phyloP scores from a whole-genome alignment of 805 yeast species.

The Metschnikowia henanensis region DNA sequence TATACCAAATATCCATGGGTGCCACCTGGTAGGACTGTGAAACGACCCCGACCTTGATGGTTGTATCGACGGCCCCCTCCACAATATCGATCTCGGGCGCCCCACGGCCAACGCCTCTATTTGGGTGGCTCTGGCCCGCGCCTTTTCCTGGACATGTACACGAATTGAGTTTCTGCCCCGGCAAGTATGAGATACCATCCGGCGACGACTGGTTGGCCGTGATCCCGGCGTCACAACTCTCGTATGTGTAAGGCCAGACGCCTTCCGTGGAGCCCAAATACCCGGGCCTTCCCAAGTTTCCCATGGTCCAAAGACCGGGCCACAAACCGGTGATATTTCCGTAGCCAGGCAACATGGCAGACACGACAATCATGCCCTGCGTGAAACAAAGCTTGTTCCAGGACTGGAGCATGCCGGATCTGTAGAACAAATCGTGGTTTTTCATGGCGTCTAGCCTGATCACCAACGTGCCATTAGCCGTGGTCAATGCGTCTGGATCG shows the following conservation, averaged over 20 bases:
- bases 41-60: conserved; percentile 57
- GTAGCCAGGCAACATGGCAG: conserved; percentile 75
- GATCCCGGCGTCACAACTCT: conserved; percentile 88
- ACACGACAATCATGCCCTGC: conserved; percentile 76
- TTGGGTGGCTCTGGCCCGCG: conserved; percentile 82
- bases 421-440: conserved; percentile 76
- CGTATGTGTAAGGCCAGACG: conserved; percentile 92
- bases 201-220: conserved; percentile 90
- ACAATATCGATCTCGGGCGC: conserved; percentile 86
- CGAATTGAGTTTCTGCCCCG: conserved; percentile 75
- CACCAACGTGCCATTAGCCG: conserved; percentile 68
- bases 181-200: conserved; percentile 84
- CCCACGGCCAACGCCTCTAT: conserved; percentile 84
- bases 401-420: conserved; percentile 89
- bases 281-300: conserved; percentile 92
- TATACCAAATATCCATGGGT: conserved; percentile 93
- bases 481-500: conserved; percentile 84
- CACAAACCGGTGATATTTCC: conserved; percentile 83
- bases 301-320: conserved; percentile 98
- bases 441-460: conserved; percentile 78
- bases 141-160: conserved; percentile 84
- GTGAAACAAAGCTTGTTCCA: conserved; percentile 93
- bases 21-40: conserved; percentile 94
- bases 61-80: conserved; percentile 76
- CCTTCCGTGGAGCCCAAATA: conserved; percentile 86